phyloP scores from a whole-genome alignment of 1,284 basidiomycete species.

The Termitomyces sp. region DNA sequence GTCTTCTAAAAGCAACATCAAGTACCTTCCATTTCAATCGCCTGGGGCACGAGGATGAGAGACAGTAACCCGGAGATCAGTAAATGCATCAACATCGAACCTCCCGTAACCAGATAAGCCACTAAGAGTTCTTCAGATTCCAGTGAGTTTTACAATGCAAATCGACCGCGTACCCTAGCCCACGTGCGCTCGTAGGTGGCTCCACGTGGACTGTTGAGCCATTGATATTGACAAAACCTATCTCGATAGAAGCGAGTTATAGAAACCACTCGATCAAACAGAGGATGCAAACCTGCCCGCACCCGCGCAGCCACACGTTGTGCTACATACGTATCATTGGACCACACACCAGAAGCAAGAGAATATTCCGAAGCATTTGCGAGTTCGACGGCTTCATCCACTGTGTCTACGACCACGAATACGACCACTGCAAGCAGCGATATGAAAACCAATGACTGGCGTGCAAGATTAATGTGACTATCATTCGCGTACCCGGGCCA shows the following conservation, averaged over 20 bases:
- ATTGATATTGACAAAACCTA: constrained; percentile 41
- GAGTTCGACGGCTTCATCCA: constrained; percentile 49
- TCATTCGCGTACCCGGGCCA: neutral
- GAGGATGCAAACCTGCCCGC: constrained; percentile 33
- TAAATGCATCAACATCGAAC: constrained; percentile 49
- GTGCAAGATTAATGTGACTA: neutral
- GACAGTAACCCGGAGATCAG: constrained; percentile 37
- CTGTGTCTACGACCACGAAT: constrained; percentile 41
- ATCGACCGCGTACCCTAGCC: constrained; percentile 29
- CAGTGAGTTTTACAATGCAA: neutral
- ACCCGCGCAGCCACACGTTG: constrained; percentile 46
- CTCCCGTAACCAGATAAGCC: constrained; percentile 48
- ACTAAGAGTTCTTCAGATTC: constrained; percentile 21
- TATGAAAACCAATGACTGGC: neutral
- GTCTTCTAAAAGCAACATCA: neutral
- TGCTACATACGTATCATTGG: constrained; percentile 41
- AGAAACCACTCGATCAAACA: neutral
- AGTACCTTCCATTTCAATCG: neutral
- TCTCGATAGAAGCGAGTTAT: neutral
- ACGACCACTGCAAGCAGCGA: constrained; percentile 33
- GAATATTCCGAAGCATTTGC: constrained; percentile 55
- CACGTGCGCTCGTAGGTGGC: constrained; percentile 24
- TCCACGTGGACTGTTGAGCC: constrained; percentile 34
- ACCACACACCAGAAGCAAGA: constrained; percentile 51
- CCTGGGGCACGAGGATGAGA: constrained; percentile 30